These are phyloP conservation scores for Apiospora malaysiana DNA, from an alignment of 2,329 filamentous ascomycete species.

Conservation along the genomic window DNA sequence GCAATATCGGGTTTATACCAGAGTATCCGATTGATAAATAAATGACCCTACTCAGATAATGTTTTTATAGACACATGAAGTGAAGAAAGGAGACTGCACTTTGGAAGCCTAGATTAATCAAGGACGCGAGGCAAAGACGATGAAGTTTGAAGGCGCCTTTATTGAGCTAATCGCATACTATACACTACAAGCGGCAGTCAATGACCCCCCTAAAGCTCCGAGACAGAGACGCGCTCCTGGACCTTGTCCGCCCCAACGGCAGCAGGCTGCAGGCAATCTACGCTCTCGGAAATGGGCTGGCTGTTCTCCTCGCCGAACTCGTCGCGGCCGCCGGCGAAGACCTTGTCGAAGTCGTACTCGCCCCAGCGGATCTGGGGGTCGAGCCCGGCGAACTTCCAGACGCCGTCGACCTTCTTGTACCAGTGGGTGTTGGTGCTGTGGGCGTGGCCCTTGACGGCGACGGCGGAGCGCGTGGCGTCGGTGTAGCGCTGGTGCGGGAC, in stretches of 20 bases:
- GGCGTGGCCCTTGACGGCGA: constrained; percentile 64
- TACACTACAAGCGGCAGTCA: no score
- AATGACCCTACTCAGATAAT: no score
- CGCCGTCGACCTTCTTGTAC: constrained; percentile 63
- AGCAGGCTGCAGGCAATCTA: constrained; percentile 4
- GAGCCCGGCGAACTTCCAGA: constrained; percentile 67
- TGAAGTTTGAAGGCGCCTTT: no score
- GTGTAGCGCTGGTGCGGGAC: constrained; percentile 68
- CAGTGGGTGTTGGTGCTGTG: constrained; percentile 63
- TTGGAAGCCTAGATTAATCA: no score
- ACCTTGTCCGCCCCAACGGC: neutral
- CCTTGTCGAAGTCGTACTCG: constrained; percentile 63
- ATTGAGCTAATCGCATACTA: no score
- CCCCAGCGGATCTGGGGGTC: constrained; percentile 61
- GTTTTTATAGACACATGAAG: no score
- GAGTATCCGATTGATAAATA: no score
- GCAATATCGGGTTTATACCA: no score
- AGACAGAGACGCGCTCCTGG: constrained; percentile 2
- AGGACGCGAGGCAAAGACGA: no score
- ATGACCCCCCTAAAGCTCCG: neutral
- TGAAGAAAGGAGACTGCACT: no score
- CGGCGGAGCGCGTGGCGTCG: constrained; percentile 51
- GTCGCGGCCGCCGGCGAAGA: constrained; percentile 53
- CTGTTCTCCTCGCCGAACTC: constrained; percentile 39
- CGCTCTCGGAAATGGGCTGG: constrained; percentile 14